Base-by-base conservation (phyloP, 169 alveolate genomes). In the Condylostoma magnum region DNA sequence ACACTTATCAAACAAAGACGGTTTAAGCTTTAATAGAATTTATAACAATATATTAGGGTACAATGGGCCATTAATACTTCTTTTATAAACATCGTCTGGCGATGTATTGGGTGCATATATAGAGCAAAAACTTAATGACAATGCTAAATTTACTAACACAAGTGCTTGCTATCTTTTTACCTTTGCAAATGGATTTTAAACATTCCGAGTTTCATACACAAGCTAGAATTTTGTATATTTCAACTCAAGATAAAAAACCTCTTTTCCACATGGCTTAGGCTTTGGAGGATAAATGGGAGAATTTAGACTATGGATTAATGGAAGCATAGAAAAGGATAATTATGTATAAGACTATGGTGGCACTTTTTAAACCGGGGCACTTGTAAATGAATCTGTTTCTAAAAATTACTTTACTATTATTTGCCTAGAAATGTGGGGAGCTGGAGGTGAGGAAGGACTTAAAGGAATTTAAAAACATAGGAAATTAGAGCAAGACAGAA, bases 391-490 rank as follows among this genome's bases (percentile, higher is more conserved):
- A 28, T 25, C 31, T 6, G 57, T 28, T 5, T 20, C 25, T 25
- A 31, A 43, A 15, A 57, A 20, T 8, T 20, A 37, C n/a, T 27
- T 63, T 25, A 38, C 10, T 15, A 63, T 63, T 6, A 31, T 63
- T 22, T 12, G 20, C 8, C 38, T 63, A 15, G 73, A 63, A 46
- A 46, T 63, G 12, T 63, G 73, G 73, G 73, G 73, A 2, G 38
- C 58, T 44, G 73, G 73, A 41, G 73, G 57, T 2, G 73, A 63
- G 30, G 46, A 43, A 10, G 73, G 58, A 18, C 38, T 46, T 18
- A 6, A 63, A 20, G 25, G 44, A 1, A 54, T 43, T 34, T 18
- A 41, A 43, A 46, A 63, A 31, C 12, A 15, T 25, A 63, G 44
- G 5, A 46, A 43, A n/a, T 25, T 36, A 5, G 73, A 63, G 43